phyloP scores from a whole-genome alignment of 108 stramenopile genomes.

The Nitzschia sp. region DNA sequence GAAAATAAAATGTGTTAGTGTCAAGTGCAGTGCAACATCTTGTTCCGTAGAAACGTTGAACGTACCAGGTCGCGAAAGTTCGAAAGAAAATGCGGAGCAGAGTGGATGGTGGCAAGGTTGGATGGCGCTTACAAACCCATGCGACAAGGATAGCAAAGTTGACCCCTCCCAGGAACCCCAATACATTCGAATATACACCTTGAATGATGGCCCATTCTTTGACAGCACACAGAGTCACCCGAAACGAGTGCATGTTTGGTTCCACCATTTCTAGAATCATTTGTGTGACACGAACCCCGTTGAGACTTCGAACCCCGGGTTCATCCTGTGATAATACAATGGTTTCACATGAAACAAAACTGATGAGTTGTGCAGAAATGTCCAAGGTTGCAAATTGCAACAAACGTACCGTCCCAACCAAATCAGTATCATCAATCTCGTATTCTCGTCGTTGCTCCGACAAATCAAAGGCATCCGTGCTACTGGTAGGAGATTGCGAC shows the following conservation, averaged over 20 bases:
- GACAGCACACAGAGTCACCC: slow-evolving; percentile 73
- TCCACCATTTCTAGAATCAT: slow-evolving; percentile 62
- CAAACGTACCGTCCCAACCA: slow-evolving; percentile 36
- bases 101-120: slow-evolving; percentile 48
- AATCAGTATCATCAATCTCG: slow-evolving; percentile 40
- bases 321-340: slow-evolving; percentile 51
- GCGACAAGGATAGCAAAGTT: slow-evolving; percentile 95
- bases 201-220: slow-evolving; percentile 89
- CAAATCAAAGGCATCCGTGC: neutral
- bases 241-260: slow-evolving; percentile 51
- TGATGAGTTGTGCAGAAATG: neutral
- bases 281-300: slow-evolving; percentile 93
- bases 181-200: slow-evolving; percentile 93
- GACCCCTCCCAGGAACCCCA: slow-evolving; percentile 93
- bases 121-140: slow-evolving; percentile 76
- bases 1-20: neutral
- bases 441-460: slow-evolving; percentile 26
- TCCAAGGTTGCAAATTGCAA: neutral
- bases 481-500: neutral
- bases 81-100: slow-evolving; percentile 73
- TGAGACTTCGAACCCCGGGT: slow-evolving; percentile 80
- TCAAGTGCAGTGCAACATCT: too few species aligned
- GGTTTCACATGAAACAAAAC: neutral
- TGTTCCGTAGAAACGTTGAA: too few species aligned
- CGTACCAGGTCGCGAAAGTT: slow-evolving; percentile 74